Evolutionary conservation across 1,284 basidiomycete genomes (phyloP).

Genomic region (Marasmius fiardii): DNA sequence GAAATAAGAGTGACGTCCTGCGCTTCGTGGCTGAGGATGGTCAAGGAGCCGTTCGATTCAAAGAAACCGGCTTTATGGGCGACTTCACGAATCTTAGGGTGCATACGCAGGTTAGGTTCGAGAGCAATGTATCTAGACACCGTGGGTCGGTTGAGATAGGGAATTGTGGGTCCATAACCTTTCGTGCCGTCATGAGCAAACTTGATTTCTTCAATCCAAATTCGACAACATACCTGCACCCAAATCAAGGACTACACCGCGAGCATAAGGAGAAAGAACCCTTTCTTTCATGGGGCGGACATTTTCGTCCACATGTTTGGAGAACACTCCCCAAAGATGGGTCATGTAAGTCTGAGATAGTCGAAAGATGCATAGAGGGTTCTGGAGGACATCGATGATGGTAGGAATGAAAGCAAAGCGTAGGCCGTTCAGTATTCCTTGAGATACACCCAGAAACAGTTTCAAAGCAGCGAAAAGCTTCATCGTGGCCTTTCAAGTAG

Average conservation of each 20-base stretch:
- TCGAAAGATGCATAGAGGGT: not conserved
- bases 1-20: conserved; percentile 37
- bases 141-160: conserved; percentile 51
- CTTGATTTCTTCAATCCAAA: not conserved
- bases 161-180: conserved; percentile 46
- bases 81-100: conserved; percentile 43
- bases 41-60: conserved; percentile 41
- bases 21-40: conserved; percentile 40
- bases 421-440: not conserved
- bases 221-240: conserved; percentile 51
- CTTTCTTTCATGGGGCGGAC: conserved; percentile 38
- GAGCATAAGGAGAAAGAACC: conserved; percentile 52
- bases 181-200: not conserved
- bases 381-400: not conserved
- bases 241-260: conserved; percentile 63
- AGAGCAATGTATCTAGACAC: conserved; percentile 66
- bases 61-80: conserved; percentile 50
- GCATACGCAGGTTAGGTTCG: conserved; percentile 67
- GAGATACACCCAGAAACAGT: not conserved
- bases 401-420: conserved; percentile 1
- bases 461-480: not conserved
- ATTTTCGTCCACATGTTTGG: conserved; percentile 44
- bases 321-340: conserved; percentile 54
- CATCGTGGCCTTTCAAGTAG: not conserved
- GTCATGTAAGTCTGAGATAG: not conserved